These are phyloP conservation scores for Aspergillus amoenus DNA, from an alignment of 2,329 filamentous ascomycete genomes.

Conservation along the genomic window DNA sequence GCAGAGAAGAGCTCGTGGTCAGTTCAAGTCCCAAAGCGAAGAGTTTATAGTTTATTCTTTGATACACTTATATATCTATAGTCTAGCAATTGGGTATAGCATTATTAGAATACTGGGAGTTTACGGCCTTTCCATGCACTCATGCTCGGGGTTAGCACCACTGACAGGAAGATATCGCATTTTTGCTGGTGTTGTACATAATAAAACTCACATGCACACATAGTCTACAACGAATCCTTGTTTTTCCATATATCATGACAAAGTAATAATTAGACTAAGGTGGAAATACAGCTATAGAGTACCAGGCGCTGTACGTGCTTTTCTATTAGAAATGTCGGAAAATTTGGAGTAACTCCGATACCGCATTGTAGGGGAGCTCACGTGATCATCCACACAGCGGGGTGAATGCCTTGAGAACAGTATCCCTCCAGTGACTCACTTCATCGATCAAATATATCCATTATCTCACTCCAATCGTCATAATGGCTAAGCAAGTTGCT, in stretches of 20 bases:
- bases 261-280: too few species aligned
- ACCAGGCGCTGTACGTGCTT: too few species aligned
- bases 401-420: neutral
- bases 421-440: constrained; percentile 6
- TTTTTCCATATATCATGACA: neutral
- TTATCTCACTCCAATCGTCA: constrained; percentile 19
- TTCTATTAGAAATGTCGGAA: too few species aligned
- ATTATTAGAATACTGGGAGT: constrained; percentile 2
- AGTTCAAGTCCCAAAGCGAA: constrained; percentile 30
- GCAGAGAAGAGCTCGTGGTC: constrained; percentile 18
- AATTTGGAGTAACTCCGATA: constrained; percentile 10
- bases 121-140: constrained; percentile 1
- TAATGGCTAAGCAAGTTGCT: constrained; percentile 37
- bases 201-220: constrained; percentile 1
- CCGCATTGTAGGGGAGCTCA: constrained; percentile 1
- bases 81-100: constrained; percentile 1
- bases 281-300: neutral
- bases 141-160: neutral
- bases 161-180: constrained; percentile 1
- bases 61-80: constrained; percentile 13
- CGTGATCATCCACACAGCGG: constrained; percentile 7
- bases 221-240: neutral
- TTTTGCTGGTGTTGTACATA: neutral
- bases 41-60: constrained; percentile 24
- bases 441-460: constrained; percentile 14